Evolutionary conservation across 2,329 filamentous ascomycete species (phyloP).

Genomic region (Colletotrichum tropicale): DNA sequence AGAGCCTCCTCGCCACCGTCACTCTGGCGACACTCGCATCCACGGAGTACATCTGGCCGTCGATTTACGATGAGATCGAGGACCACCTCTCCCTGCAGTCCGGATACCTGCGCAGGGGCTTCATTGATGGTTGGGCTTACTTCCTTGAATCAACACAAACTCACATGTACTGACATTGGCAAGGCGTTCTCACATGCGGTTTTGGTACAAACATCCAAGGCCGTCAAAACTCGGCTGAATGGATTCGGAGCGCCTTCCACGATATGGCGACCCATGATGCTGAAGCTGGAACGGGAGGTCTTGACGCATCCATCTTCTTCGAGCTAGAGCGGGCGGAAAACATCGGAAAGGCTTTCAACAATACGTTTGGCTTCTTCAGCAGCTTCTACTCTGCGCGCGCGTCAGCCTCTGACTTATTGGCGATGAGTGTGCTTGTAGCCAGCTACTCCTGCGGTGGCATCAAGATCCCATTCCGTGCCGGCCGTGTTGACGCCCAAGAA

Average conservation of each 20-base stretch:
- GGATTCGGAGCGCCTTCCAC: conserved; percentile 30
- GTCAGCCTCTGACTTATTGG: conserved; percentile 28
- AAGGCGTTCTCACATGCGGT: conserved; percentile 23
- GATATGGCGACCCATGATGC: conserved; percentile 27
- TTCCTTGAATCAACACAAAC: neutral
- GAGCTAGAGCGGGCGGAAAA: conserved; percentile 27
- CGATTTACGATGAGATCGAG: conserved; percentile 19
- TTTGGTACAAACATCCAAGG: conserved; percentile 20
- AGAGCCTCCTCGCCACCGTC: neutral
- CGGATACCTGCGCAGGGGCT: conserved; percentile 13
- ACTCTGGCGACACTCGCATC: neutral
- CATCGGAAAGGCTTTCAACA: conserved; percentile 23
- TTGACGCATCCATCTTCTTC: conserved; percentile 29
- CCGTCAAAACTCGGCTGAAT: conserved; percentile 28
- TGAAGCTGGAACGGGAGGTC: conserved; percentile 23
- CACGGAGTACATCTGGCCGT: conserved; percentile 15
- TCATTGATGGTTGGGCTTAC: conserved; percentile 7
- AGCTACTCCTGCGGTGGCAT: conserved; percentile 24
- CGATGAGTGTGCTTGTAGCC: conserved; percentile 24
- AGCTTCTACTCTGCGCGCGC: conserved; percentile 22
- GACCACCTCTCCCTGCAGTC: conserved; percentile 18
- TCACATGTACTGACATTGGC: neutral
- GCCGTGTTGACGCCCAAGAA: conserved; percentile 32
- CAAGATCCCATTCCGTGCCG: conserved; percentile 31
- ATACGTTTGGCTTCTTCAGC: conserved; percentile 30